A percentile compares a stretch with the other conserved stretches of the same genome.
These are phyloP conservation scores for Xanthoconium stramineum DNA, from an alignment of 768 basidiomycete genomes.

Conservation along the genomic window DNA sequence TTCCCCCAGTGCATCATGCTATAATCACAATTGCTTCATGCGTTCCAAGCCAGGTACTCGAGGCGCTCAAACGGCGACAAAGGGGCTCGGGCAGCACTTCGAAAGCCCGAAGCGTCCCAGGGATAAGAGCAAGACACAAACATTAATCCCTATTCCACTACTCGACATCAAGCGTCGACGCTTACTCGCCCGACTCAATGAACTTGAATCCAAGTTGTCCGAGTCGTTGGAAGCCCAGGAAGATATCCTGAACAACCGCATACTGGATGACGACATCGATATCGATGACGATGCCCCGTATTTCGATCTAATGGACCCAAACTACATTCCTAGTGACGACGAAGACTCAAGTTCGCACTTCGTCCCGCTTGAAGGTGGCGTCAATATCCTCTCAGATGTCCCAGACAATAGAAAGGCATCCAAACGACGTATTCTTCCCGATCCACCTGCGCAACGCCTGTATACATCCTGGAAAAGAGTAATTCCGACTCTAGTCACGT, in stretches of 20 bases:
- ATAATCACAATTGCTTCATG: no score
- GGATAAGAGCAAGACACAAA: not conserved
- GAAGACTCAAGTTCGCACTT: not conserved
- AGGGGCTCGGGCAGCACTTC: not conserved
- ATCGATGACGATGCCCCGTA: not conserved
- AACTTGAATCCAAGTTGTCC: not conserved
- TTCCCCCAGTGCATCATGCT: no score
- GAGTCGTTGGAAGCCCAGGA: not conserved
- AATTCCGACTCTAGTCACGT: not conserved
- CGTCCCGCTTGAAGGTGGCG: not conserved
- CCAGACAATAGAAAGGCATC: not conserved
- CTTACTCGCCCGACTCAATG: not conserved
- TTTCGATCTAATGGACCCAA: not conserved
- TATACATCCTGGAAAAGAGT: not conserved
- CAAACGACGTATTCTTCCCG: not conserved
- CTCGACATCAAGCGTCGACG: not conserved
- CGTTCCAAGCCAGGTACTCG: not conserved
- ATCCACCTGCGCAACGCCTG: not conserved
- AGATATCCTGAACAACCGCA: not conserved
- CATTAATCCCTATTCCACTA: not conserved
- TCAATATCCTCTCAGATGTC: no score
- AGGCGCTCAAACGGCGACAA: not conserved
- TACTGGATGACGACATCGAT: no score
- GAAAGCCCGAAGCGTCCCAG: not conserved
- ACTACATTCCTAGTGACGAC: not conserved